Evolutionary conservation across 768 basidiomycete genomes (phyloP), one percentile per base, ranked within the genome.

Genomic region (Podaxis sp.): DNA sequence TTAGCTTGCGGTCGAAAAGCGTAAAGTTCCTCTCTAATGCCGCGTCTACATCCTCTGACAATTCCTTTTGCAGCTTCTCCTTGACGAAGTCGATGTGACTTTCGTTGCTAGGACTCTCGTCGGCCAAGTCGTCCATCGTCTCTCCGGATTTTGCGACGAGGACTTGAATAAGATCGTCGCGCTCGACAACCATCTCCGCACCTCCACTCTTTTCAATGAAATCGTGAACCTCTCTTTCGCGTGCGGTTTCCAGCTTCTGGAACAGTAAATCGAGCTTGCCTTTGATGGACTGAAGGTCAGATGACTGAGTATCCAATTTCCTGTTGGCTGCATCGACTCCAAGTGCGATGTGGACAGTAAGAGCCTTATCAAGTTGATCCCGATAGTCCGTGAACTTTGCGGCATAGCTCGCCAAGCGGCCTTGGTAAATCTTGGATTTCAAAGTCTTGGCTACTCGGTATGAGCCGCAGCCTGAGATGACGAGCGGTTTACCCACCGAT

Each of bases 1-100:
- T 77, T 41, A 84, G 74, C 65, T 84, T 84, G 50, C 75, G 70
- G 53, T 81, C 77, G 60, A 84, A 85, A 0, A 77, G 65, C 2
- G 70, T 69, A 66, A 80, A 69, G 62, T 85, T 82, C 48, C 71
- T 69, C 10, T 63, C 61, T 20, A 84, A 71, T 0, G 75, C 65
- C 2, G 74, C 69, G 50, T 80, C 76, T n/a, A 79, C 66, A 57
- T 78, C 76, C 63, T 77, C 76, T 63, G 66, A 62, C 10, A 77
- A 53, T 58, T 80, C 78, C 54, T 75, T 76, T 44, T 70, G 22
- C 17, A 78, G 58, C 30, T 66, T 70, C 62, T 75, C 76, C 63
- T 69, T 66, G 8, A 61, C 37, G 10, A 17, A 55, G 33, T 52
- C 56, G 24, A 46, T 26, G 7, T 41, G 49, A 11, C 22, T 60